These are phyloP conservation scores for Talaromyces atroroseus DNA, from an alignment of 2,329 filamentous ascomycete genomes.

Conservation along the genomic window DNA sequence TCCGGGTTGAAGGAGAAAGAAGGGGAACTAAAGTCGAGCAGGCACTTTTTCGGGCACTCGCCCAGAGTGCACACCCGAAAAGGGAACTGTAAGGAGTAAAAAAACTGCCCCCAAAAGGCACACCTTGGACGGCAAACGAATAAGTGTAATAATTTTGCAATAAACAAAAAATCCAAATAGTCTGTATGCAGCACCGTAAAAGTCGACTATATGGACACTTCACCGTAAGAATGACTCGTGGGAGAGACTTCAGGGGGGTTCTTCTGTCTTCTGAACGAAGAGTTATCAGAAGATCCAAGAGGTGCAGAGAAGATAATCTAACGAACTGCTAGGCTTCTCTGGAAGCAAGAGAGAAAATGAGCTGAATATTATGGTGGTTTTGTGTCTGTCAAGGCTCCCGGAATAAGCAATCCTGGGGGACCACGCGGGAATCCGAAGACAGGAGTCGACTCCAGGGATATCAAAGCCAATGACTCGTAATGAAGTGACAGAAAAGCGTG, in stretches of 20 bases:
- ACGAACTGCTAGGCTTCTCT: neutral
- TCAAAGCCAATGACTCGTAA: neutral
- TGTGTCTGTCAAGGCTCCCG: neutral
- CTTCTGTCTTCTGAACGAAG: neutral
- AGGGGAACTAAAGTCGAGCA: conserved; percentile 19
- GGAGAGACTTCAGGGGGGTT: conserved; percentile 11
- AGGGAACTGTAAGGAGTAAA: conserved; percentile 19
- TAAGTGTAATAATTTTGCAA: neutral
- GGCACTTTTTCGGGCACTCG: conserved; percentile 24
- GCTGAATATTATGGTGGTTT: neutral
- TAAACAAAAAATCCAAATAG: neutral
- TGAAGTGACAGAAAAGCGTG: neutral
- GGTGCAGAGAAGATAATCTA: neutral
- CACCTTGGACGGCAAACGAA: neutral
- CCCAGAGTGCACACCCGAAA: no score
- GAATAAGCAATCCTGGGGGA: neutral
- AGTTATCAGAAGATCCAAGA: neutral
- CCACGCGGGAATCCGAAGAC: neutral
- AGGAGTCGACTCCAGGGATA: neutral
- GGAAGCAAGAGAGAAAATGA: neutral
- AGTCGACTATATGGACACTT: neutral
- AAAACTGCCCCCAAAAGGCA: conserved; percentile 13
- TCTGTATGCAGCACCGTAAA: neutral
- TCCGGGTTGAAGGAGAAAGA: conserved; percentile 22
- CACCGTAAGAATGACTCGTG: neutral